Evolutionary conservation across 805 yeast species (phyloP).

Genomic region (Ogataea paraovalis): DNA sequence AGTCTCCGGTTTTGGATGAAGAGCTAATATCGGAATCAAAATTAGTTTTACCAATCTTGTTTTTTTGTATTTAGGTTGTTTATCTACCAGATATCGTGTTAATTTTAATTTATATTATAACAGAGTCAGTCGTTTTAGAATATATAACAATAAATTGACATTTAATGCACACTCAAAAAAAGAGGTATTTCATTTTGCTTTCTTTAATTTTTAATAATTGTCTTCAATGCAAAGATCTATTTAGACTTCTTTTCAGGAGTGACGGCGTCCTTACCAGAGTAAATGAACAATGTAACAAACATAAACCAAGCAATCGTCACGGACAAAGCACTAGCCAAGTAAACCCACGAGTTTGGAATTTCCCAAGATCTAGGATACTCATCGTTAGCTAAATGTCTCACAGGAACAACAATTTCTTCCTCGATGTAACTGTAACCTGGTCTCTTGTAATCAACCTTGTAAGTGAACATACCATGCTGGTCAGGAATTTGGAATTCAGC

Average conservation of each 20-base stretch:
- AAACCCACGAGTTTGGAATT: conserved; percentile 91
- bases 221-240: too few relatives aligned
- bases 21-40: too few relatives aligned
- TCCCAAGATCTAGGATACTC: conserved; percentile 93
- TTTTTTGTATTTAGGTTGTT: background rate
- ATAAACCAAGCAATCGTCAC: conserved; percentile 75
- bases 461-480: conserved; percentile 95
- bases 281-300: conserved; percentile 65
- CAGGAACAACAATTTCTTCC: conserved; percentile 68
- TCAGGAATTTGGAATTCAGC: conserved; percentile 76
- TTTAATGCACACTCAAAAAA: background rate
- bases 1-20: too few relatives aligned
- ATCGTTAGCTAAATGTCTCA: conserved; percentile 92
- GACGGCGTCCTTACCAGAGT: conserved; percentile 24
- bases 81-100: background rate
- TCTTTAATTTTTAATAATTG: background rate
- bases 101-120: too few relatives aligned
- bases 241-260: conserved; percentile 19
- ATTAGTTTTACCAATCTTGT: too few relatives aligned
- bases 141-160: too few relatives aligned
- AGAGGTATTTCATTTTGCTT: background rate
- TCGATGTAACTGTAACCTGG: conserved; percentile 67
- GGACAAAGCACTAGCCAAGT: conserved; percentile 62
- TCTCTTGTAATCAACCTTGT: conserved; percentile 71
- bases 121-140: too few relatives aligned